These are phyloP conservation scores for Aquilaria yunnanensis DNA, from an alignment of 345 rosid species.

Conservation along the genomic window DNA sequence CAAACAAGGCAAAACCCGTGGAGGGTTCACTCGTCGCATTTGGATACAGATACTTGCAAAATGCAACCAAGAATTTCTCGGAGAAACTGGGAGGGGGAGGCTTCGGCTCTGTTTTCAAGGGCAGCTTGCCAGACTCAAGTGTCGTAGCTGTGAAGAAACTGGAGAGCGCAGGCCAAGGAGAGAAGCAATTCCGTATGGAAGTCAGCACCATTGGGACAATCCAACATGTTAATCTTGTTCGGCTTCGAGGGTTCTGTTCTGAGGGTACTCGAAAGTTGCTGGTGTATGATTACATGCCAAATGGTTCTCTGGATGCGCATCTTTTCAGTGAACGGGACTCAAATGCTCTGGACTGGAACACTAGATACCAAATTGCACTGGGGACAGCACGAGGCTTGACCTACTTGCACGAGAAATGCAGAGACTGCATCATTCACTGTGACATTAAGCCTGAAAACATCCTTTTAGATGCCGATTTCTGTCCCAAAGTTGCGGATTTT, in stretches of 20 bases:
- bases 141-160: constrained; percentile 80
- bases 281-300: constrained; percentile 78
- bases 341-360: constrained; percentile 44
- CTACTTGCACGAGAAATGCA: constrained; percentile 76
- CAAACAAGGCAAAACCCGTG: constrained; percentile 19
- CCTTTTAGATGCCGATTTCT: constrained; percentile 52
- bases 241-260: constrained; percentile 85
- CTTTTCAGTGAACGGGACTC: constrained; percentile 33
- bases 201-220: constrained; percentile 70
- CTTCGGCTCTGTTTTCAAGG: constrained; percentile 86
- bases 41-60: constrained; percentile 55
- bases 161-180: constrained; percentile 70
- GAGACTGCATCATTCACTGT: constrained; percentile 86
- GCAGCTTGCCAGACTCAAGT: constrained; percentile 54
- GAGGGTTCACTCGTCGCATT: constrained; percentile 72
- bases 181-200: constrained; percentile 82
- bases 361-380: constrained; percentile 57
- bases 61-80: constrained; percentile 69
- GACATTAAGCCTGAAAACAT: constrained; percentile 90
- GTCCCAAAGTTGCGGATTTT: constrained; percentile 84
- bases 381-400: constrained; percentile 78
- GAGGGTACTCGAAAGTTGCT: constrained; percentile 54
- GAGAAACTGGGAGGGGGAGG: constrained; percentile 82
- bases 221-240: constrained; percentile 74
- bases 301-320: constrained; percentile 61